Evolutionary conservation across 148 eudicot species (phyloP).

Genomic region (Rhododendron henanense): DNA sequence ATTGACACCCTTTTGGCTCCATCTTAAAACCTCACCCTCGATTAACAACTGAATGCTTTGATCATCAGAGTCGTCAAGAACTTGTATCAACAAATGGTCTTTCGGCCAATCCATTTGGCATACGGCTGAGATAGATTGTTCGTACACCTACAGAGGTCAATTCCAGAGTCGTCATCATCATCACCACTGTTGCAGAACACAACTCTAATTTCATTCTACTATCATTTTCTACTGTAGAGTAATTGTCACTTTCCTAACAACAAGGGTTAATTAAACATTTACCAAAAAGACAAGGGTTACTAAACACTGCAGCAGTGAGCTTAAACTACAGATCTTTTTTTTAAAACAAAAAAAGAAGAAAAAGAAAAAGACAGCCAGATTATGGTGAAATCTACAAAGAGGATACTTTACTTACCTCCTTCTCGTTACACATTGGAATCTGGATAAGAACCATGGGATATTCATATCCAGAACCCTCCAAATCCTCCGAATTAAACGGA

Average conservation of each 20-base stretch:
- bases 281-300: neutral
- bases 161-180: slow-evolving; percentile 2
- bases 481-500: slow-evolving; percentile 30
- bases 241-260: neutral
- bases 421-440: slow-evolving; percentile 61
- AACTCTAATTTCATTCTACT: neutral
- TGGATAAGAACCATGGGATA: slow-evolving; percentile 65
- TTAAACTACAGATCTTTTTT: neutral
- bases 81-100: slow-evolving; percentile 52
- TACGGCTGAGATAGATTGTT: slow-evolving; percentile 65
- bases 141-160: slow-evolving; percentile 49
- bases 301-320: neutral
- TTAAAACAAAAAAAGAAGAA: neutral
- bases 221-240: slow-evolving; percentile 10
- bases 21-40: slow-evolving; percentile 52
- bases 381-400: neutral
- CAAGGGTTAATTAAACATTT: no score
- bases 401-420: slow-evolving; percentile 30
- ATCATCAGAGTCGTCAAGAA: slow-evolving; percentile 70
- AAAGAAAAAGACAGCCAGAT: neutral
- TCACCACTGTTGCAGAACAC: neutral
- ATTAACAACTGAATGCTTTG: slow-evolving; percentile 55
- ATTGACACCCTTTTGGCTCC: slow-evolving; percentile 60
- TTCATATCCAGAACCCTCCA: slow-evolving; percentile 31
- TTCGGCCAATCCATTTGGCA: slow-evolving; percentile 77